These are phyloP conservation scores for Rhodotorula sp. DNA, from an alignment of 1,284 basidiomycete species.

Conservation along the genomic window DNA sequence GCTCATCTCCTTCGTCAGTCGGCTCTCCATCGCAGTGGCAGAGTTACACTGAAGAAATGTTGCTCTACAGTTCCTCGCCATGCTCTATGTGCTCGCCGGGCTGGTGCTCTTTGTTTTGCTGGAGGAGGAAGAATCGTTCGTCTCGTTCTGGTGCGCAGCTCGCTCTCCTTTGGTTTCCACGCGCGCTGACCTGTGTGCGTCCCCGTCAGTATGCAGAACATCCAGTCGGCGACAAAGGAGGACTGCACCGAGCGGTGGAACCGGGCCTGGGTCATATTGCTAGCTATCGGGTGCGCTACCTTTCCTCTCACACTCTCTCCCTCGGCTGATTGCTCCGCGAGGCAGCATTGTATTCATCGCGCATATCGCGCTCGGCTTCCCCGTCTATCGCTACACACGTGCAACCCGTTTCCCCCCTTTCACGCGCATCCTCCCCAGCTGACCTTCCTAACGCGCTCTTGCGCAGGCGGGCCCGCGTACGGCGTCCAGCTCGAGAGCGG, in stretches of 20 bases:
- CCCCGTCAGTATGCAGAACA: conserved; percentile 8
- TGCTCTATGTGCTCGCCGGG: conserved; percentile 13
- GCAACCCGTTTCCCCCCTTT: not conserved
- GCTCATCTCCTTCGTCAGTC: conserved; percentile 7
- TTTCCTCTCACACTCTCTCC: not conserved
- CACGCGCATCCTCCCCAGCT: not conserved
- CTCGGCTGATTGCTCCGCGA: not conserved
- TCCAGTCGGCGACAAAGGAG: not conserved
- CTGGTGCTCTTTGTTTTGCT: conserved; percentile 28
- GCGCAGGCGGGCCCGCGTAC: conserved; percentile 10
- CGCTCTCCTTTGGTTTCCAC: not conserved
- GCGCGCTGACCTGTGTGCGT: too few species aligned
- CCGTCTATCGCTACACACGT: conserved; percentile 34
- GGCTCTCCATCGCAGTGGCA: too few species aligned
- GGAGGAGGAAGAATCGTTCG: conserved; percentile 15
- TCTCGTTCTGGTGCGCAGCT: conserved; percentile 24
- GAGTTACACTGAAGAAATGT: not conserved
- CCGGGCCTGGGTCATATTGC: conserved; percentile 16
- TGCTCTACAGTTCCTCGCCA: conserved; percentile 13
- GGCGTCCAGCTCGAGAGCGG: conserved; percentile 18
- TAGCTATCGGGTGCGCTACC: conserved; percentile 13
- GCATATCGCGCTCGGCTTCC: conserved; percentile 27
- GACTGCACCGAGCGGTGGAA: conserved; percentile 16
- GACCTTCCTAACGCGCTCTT: not conserved
- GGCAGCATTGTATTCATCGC: conserved; percentile 6